Percentiles rank a stretch among this genome's conserved stretches.
Conservation (phyloP, 1,284 basidiomycete genomes). For the Cystobasidiaceae sp. region DNA sequence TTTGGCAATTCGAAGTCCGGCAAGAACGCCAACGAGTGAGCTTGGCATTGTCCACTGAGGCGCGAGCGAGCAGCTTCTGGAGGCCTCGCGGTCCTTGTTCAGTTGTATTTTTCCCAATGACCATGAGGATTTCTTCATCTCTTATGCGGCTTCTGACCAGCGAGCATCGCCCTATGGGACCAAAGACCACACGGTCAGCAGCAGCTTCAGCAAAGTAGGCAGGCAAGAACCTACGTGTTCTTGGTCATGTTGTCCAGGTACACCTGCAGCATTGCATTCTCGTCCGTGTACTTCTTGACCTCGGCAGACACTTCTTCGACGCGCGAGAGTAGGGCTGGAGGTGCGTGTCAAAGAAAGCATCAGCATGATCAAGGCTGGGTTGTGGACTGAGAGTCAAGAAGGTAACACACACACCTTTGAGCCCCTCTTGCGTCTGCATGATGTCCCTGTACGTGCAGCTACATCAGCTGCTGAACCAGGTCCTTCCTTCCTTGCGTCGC, state of each 20-base stretch:
- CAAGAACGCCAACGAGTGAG: too few species aligned
- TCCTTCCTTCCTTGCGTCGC: too few species aligned
- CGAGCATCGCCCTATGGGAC: conserved; percentile 1
- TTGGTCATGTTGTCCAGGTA: conserved; percentile 30
- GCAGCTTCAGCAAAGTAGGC: not conserved
- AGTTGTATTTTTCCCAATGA: too few species aligned
- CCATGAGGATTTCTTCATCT: too few species aligned
- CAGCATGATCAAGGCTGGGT: not conserved
- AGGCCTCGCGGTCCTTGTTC: too few species aligned
- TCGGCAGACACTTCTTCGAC: conserved; percentile 27
- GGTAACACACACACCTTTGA: conserved; percentile 3
- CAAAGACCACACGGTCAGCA: not conserved
- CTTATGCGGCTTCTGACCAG: not conserved
- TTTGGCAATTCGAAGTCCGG: too few species aligned
- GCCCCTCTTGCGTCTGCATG: conserved; percentile 18
- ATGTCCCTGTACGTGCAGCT: conserved; percentile 14
- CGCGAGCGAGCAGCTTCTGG: too few species aligned
- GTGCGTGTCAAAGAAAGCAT: not conserved
- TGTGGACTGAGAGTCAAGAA: not conserved
- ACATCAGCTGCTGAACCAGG: not conserved
- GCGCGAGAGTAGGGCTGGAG: conserved; percentile 17
- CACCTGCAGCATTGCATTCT: conserved; percentile 23
- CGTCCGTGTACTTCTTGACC: conserved; percentile 16
- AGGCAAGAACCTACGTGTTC: conserved; percentile 9
- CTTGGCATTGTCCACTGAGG: too few species aligned